A percentile compares a stretch with the other conserved stretches of the same genome.
Conservation (phyloP, 345 rosid species). For the Alliaria petiolata region DNA sequence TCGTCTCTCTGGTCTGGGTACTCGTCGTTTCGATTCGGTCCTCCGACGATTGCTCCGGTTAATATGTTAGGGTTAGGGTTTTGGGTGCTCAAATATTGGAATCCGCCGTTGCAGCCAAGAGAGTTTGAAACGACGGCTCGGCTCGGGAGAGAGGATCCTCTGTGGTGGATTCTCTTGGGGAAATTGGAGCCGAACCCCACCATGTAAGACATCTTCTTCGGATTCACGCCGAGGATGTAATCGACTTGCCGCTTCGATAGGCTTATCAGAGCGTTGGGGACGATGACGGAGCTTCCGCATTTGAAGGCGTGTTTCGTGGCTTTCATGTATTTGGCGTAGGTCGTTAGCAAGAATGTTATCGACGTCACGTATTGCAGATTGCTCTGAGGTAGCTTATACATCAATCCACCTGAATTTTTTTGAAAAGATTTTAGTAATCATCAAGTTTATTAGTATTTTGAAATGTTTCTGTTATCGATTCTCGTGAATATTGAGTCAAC, state of each 20-base stretch:
- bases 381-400: slow-evolving; percentile 65
- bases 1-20: slow-evolving; percentile 52
- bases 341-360: slow-evolving; percentile 67
- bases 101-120: slow-evolving; percentile 52
- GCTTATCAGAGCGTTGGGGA: slow-evolving; percentile 42
- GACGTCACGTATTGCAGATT: slow-evolving; percentile 89
- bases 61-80: slow-evolving; percentile 59
- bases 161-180: slow-evolving; percentile 71
- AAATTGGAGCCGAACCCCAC: slow-evolving; percentile 65
- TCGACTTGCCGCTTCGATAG: slow-evolving; percentile 79
- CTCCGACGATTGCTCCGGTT: slow-evolving; percentile 73
- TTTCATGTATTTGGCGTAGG: slow-evolving; percentile 81
- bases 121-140: slow-evolving; percentile 32
- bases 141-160: slow-evolving; percentile 69
- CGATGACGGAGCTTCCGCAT: slow-evolving; percentile 60
- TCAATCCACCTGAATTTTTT: slow-evolving; percentile 56
- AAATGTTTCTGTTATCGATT: background rate
- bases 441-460: no score
- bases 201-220: slow-evolving; percentile 75
- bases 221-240: slow-evolving; percentile 83
- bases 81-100: slow-evolving; percentile 33
- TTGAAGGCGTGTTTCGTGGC: slow-evolving; percentile 45
- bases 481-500: slow-evolving; percentile 28
- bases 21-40: slow-evolving; percentile 57
- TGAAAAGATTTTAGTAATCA: slow-evolving; percentile 9